A percentile compares a stretch with the other conserved stretches of the same genome.
Conservation (phyloP, 2,329 filamentous ascomycete genomes). For the Fusarium setosum region DNA sequence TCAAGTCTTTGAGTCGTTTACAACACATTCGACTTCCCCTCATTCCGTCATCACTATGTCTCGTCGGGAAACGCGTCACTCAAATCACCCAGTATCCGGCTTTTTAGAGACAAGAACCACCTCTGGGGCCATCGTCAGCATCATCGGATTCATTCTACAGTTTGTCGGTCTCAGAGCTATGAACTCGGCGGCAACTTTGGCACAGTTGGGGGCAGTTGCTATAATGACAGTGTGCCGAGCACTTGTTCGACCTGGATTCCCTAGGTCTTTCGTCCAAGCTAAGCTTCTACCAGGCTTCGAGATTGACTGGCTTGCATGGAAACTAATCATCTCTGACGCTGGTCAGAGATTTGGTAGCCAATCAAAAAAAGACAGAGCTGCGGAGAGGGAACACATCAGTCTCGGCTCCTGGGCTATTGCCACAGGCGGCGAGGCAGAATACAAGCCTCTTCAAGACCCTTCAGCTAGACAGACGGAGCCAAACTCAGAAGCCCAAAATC, state of each 20-base stretch:
- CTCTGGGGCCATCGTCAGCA: background rate
- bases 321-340: background rate
- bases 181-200: slow-evolving; percentile 7
- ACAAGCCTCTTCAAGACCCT: background rate
- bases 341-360: no score
- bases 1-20: slow-evolving; percentile 43
- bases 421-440: background rate
- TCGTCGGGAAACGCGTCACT: background rate
- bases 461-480: no score
- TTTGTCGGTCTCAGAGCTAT: slow-evolving; percentile 14
- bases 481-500: background rate
- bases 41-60: background rate
- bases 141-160: background rate
- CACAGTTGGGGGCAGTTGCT: background rate
- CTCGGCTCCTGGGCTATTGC: background rate
- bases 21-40: background rate
- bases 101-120: background rate
- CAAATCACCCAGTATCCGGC: background rate
- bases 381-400: no score
- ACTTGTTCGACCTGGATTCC: background rate
- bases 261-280: rapidly evolving
- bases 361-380: no score
- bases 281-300: background rate
- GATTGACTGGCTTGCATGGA: slow-evolving; percentile 4
- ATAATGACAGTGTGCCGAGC: slow-evolving; percentile 5